Evolutionary conservation across 257 asterid species (phyloP).

Genomic region (Solanum virginianum): DNA sequence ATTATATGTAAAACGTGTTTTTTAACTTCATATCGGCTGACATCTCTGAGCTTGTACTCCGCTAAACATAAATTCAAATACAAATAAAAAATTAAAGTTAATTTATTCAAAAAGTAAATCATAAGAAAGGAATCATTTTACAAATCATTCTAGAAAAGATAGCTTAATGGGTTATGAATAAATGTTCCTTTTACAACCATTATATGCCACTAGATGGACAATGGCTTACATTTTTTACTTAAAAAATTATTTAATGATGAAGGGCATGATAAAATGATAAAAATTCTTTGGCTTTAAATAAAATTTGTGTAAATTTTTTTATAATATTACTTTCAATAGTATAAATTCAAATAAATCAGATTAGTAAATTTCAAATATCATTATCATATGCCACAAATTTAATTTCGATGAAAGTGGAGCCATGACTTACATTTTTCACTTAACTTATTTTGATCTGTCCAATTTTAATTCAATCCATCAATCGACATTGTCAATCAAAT

Average conservation of each 20-base stretch:
- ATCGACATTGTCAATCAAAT: too few species aligned
- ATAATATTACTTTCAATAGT: not conserved
- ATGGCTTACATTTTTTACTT: too few species aligned
- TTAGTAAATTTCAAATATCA: rapidly evolving
- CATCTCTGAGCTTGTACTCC: too few species aligned
- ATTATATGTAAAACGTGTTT: too few species aligned
- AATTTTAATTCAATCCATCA: too few species aligned
- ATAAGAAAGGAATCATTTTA: not conserved
- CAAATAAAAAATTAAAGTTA: not conserved
- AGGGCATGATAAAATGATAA: not conserved
- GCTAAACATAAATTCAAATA: too few species aligned
- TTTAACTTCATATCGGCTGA: too few species aligned
- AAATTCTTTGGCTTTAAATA: not conserved
- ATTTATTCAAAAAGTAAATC: not conserved
- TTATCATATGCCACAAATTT: not conserved
- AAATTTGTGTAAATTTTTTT: not conserved
- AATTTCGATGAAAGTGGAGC: not conserved
- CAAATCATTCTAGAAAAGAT: not conserved
- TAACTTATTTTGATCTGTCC: too few species aligned
- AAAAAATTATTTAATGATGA: too few species aligned
- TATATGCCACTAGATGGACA: too few species aligned
- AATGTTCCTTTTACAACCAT: too few species aligned
- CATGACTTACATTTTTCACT: not conserved
- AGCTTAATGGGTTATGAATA: too few species aligned
- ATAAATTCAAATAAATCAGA: not conserved